phyloP scores from a whole-genome alignment of 208 protist genomes.

The Leptomonas seymouri region DNA sequence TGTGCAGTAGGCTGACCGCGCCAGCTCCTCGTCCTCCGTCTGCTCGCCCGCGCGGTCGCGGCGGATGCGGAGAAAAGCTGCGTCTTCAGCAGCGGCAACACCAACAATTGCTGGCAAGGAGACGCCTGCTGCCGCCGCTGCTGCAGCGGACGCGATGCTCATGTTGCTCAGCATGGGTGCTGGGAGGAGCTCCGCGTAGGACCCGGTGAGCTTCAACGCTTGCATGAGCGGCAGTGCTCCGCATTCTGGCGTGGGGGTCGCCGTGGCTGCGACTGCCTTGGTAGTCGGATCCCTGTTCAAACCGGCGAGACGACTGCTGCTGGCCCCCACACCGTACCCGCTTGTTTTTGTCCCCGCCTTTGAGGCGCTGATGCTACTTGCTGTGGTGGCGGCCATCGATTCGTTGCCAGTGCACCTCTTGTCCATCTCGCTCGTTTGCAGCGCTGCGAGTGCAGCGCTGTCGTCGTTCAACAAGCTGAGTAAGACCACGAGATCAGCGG shows the following conservation, averaged over 20 bases:
- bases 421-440: constrained; percentile 8
- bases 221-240: constrained; percentile 30
- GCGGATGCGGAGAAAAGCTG: neutral
- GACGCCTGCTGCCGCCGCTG: neutral
- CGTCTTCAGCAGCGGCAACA: neutral
- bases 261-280: neutral
- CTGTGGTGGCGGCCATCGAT: neutral
- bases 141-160: constrained; percentile 6
- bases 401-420: constrained; percentile 3
- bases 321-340: neutral
- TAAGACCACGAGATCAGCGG: constrained; percentile 39
- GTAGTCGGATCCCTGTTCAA: constrained; percentile 8
- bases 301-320: neutral
- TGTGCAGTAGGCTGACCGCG: neutral
- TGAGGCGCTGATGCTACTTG: neutral
- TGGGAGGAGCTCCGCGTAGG: constrained; percentile 25
- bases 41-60: neutral
- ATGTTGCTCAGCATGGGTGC: neutral
- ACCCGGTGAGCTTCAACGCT: constrained; percentile 25
- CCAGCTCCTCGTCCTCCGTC: constrained; percentile 10
- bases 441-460: constrained; percentile 15
- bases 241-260: constrained; percentile 14
- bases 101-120: too few relatives aligned
- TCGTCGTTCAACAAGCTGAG: constrained; percentile 22
- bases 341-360: neutral